These are phyloP conservation scores for Chrysoporthe cubensis DNA, from an alignment of 2,329 filamentous ascomycete genomes.

Conservation along the genomic window DNA sequence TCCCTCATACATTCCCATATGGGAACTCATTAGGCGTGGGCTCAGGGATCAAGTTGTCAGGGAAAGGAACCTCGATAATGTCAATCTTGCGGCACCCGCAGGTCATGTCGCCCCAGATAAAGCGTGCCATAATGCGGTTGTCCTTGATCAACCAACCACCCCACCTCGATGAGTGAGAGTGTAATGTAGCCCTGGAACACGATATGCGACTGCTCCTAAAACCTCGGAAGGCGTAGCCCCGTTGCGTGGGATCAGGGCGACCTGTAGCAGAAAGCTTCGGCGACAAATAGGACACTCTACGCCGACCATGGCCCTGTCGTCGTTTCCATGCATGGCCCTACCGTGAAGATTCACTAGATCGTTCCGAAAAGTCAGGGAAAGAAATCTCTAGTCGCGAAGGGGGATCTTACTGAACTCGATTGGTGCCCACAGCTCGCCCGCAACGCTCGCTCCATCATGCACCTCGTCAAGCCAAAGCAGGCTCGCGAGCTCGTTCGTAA, in stretches of 20 bases:
- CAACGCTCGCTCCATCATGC: no score
- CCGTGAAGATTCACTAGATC: neutral
- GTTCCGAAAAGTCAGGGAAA: neutral
- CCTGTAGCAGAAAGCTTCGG: conserved; percentile 10
- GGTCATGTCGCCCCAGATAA: conserved; percentile 22
- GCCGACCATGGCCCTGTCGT: conserved; percentile 2
- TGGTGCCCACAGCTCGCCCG: no score
- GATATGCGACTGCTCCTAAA: neutral
- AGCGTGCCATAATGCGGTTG: conserved; percentile 16
- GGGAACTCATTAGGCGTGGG: neutral
- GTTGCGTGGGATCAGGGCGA: conserved; percentile 16
- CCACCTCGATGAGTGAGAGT: conserved; percentile 5
- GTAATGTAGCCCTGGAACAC: neutral
- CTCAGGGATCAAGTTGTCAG: conserved; percentile 2
- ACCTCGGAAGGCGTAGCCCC: neutral
- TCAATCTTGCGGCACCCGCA: conserved; percentile 24
- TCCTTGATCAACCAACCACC: conserved; percentile 16
- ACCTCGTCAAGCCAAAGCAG: no score
- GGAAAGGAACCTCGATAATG: conserved; percentile 15
- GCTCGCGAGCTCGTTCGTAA: no score
- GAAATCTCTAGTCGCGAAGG: no score
- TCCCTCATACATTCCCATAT: neutral
- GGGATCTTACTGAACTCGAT: no score
- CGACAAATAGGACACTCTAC: conserved; percentile 10
- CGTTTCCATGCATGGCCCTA: conserved; percentile 1